These are phyloP conservation scores for Aquilaria malaccensis DNA, from an alignment of 345 rosid species.

Conservation along the genomic window DNA sequence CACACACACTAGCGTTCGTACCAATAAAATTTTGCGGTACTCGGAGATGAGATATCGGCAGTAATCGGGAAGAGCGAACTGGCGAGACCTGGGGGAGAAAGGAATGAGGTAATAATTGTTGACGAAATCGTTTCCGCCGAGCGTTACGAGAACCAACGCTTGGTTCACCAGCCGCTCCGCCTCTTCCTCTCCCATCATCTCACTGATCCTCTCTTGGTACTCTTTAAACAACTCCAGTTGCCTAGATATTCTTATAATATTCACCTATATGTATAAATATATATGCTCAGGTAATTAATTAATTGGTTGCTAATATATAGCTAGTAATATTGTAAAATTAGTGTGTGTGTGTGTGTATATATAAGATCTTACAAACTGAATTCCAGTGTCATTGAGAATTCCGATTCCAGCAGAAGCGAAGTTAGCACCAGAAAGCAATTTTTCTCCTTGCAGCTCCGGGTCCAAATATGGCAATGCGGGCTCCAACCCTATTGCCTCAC, in stretches of 20 bases:
- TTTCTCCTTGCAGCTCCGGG: conserved; percentile 36
- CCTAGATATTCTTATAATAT: conserved; percentile 33
- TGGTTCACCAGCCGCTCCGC: conserved; percentile 31
- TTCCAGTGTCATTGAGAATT: conserved; percentile 48
- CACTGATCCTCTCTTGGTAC: conserved; percentile 32
- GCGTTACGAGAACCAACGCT: conserved; percentile 43
- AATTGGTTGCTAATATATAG: background rate
- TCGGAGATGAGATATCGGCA: conserved; percentile 37
- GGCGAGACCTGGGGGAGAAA: conserved; percentile 38
- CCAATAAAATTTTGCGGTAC: conserved; percentile 34
- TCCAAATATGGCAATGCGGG: conserved; percentile 39
- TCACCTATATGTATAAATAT: conserved; percentile 15
- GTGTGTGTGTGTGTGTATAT: background rate
- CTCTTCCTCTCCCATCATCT: conserved; percentile 27
- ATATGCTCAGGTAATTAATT: background rate
- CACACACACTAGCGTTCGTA: conserved; percentile 1
- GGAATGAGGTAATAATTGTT: conserved; percentile 50
- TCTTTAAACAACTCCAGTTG: conserved; percentile 34
- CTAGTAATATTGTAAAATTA: background rate
- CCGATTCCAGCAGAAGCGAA: conserved; percentile 57
- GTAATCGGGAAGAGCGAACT: conserved; percentile 29
- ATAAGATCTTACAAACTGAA: conserved; percentile 31
- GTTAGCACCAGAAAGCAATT: conserved; percentile 40
- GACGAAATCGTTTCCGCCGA: conserved; percentile 56
- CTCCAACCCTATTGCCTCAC: conserved; percentile 37